A percentile compares a stretch with the other conserved stretches of the same genome.
phyloP scores from a whole-genome alignment of 352 stramenopile genomes.

The Phytophthora fragariaefolia region DNA sequence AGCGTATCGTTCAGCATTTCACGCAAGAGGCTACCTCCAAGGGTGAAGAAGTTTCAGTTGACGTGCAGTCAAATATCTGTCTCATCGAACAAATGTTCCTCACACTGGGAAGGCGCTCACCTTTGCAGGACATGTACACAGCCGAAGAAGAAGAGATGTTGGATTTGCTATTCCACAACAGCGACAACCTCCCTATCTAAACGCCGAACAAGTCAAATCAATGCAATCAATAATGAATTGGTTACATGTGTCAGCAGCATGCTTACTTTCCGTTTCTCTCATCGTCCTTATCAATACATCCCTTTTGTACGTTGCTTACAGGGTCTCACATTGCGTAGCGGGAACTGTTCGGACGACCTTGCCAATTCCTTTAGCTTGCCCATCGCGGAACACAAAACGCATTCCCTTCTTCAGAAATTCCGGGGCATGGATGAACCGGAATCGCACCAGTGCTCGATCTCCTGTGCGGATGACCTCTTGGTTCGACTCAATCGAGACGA shows the following conservation, averaged over 20 bases:
- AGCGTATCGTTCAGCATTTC: constrained; percentile 46
- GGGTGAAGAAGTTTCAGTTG: constrained; percentile 55
- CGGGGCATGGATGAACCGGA: constrained; percentile 91
- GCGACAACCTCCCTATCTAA: constrained; percentile 30
- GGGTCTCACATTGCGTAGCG: constrained; percentile 27
- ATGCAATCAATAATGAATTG: constrained; percentile 12
- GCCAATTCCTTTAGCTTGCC: constrained; percentile 96
- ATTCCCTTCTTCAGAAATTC: constrained; percentile 97
- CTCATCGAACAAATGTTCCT: constrained; percentile 72
- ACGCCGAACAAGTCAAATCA: neutral
- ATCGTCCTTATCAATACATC: neutral
- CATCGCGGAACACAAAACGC: constrained; percentile 98
- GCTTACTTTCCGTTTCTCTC: too few species aligned
- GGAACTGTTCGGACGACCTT: constrained; percentile 88
- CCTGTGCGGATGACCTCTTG: constrained; percentile 91
- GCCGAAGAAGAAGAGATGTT: constrained; percentile 79
- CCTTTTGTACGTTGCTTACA: constrained; percentile 3
- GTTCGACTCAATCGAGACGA: constrained; percentile 85
- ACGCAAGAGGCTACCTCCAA: constrained; percentile 31
- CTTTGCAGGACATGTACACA: constrained; percentile 81
- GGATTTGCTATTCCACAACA: constrained; percentile 51
- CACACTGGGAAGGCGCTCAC: constrained; percentile 56
- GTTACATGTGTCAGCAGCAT: too few species aligned
- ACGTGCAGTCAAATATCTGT: constrained; percentile 74
- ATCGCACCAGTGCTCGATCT: constrained; percentile 89